Percentiles rank a stretch among this genome's conserved stretches.
Evolutionary conservation across 176 grass and related monocot species (phyloP).

Genomic region (Chrysopogon serrulatus): DNA sequence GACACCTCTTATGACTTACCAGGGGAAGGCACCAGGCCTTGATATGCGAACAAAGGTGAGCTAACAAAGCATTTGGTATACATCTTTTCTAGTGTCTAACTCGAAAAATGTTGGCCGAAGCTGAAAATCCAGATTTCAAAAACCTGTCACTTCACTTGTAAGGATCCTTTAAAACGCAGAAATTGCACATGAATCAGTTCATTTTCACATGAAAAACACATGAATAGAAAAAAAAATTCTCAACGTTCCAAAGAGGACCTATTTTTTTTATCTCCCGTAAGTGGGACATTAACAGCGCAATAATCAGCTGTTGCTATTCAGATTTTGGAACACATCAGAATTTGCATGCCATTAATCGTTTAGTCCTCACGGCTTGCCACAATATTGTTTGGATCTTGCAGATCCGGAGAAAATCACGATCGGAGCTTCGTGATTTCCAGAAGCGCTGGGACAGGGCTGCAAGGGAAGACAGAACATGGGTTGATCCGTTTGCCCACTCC

Average conservation of each 20-base stretch:
- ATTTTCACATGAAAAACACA: not conserved
- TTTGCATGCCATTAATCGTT: not conserved
- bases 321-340: not conserved
- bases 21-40: slow-evolving; percentile 33
- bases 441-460: slow-evolving; percentile 58
- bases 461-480: slow-evolving; percentile 61
- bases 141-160: not conserved
- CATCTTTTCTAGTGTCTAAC: not conserved
- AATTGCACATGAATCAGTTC: not conserved
- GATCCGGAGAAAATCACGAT: slow-evolving; percentile 53
- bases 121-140: not conserved
- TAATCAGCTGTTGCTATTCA: not conserved
- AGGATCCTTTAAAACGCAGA: not conserved
- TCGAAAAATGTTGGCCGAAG: not conserved
- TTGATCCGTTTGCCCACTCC: slow-evolving; percentile 52
- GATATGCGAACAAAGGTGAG: slow-evolving; percentile 55
- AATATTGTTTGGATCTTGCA: slow-evolving; percentile 1
- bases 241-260: not conserved
- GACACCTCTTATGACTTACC: slow-evolving; percentile 12
- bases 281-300: not conserved
- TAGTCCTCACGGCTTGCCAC: not conserved
- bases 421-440: slow-evolving; percentile 59
- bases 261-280: not conserved
- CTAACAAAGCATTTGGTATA: slow-evolving; percentile 7
- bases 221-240: not conserved